These are phyloP conservation scores for Pseudonitzschia multiseries DNA, from an alignment of 108 stramenopile species.

Conservation along the genomic window DNA sequence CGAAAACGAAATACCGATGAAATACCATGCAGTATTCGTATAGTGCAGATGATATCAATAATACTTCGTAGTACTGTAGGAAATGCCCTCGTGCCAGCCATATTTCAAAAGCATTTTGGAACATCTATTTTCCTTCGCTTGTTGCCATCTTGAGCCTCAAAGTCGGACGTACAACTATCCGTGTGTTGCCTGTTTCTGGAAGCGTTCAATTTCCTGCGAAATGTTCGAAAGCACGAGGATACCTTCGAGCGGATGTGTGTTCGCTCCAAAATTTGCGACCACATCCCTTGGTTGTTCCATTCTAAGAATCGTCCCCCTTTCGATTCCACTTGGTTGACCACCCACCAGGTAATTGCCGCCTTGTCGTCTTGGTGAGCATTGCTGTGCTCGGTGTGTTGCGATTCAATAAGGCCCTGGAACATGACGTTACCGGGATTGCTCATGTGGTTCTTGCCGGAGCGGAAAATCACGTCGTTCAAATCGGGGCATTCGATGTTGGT, in stretches of 20 bases:
- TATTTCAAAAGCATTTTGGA: too few relatives aligned
- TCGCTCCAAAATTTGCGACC: conserved; percentile 4
- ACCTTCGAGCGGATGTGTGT: conserved; percentile 2
- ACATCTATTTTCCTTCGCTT: background rate
- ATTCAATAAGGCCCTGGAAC: conserved; percentile 9
- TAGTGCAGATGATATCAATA: too few relatives aligned
- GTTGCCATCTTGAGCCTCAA: background rate
- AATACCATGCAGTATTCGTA: too few relatives aligned
- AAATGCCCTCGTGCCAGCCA: too few relatives aligned
- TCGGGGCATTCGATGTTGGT: conserved; percentile 5
- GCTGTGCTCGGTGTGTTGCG: conserved; percentile 3
- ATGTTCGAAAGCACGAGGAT: background rate
- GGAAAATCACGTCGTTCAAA: conserved; percentile 10
- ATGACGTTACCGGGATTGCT: conserved; percentile 2
- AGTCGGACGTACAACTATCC: conserved; percentile 9
- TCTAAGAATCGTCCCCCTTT: conserved; percentile 11
- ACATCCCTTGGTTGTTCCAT: conserved; percentile 7
- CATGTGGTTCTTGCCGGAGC: conserved; percentile 5
- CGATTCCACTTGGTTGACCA: conserved; percentile 1
- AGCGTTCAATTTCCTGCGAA: conserved; percentile 13
- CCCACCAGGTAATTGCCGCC: background rate
- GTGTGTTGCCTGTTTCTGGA: background rate
- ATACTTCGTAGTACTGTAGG: too few relatives aligned
- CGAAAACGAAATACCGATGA: too few relatives aligned
- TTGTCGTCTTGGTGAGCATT: conserved; percentile 9